Evolutionary conservation across 805 yeast species (phyloP).

Genomic region (Ogataea ganodermae): DNA sequence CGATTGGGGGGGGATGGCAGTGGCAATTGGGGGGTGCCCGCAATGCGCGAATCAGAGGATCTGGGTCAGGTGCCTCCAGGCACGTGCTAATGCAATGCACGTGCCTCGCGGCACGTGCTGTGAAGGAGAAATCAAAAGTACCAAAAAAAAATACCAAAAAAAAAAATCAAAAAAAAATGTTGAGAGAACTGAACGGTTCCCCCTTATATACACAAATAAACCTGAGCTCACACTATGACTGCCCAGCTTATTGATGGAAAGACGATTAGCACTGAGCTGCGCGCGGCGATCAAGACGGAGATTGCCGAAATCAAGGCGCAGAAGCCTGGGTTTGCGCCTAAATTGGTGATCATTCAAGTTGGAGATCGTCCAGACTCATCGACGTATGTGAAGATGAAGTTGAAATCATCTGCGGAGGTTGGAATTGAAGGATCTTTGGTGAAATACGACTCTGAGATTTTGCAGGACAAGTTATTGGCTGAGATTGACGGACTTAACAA

Average conservation of each 20-base stretch:
- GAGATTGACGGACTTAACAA: conserved; percentile 65
- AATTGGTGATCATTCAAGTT: conserved; percentile 82
- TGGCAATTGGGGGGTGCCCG: too few species aligned
- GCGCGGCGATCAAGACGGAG: conserved; percentile 53
- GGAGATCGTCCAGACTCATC: conserved; percentile 89
- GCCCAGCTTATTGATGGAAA: conserved; percentile 57
- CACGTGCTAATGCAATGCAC: background rate
- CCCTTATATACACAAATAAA: too few species aligned
- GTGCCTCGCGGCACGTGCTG: background rate
- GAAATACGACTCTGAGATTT: conserved; percentile 61
- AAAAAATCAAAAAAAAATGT: background rate
- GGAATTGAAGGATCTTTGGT: conserved; percentile 68
- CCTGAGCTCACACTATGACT: too few species aligned
- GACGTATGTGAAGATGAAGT: conserved; percentile 88
- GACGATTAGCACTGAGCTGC: conserved; percentile 47
- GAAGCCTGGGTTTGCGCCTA: conserved; percentile 64
- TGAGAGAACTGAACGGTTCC: too few species aligned
- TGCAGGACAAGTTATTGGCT: conserved; percentile 61
- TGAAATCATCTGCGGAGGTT: conserved; percentile 86
- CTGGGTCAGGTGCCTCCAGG: too few species aligned
- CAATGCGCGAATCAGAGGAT: too few species aligned
- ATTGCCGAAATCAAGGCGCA: conserved; percentile 45
- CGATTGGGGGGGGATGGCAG: background rate
- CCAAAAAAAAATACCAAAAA: background rate
- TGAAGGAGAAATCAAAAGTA: background rate